Percentiles rank a stretch among this genome's conserved stretches.
Conservation (phyloP, 73 alveolate genomes). For the Diophrys appendiculata region DNA sequence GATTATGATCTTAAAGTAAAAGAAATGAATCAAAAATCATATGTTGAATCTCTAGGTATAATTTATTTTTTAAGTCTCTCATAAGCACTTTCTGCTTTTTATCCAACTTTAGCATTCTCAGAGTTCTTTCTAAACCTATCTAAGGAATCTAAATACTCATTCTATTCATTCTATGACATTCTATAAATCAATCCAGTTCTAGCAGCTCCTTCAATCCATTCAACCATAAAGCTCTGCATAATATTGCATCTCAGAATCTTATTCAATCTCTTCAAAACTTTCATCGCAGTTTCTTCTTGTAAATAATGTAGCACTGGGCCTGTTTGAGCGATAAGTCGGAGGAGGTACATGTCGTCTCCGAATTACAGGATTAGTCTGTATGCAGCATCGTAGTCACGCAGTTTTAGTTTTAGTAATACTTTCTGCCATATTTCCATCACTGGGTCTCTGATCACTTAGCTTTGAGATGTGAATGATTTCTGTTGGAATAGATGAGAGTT, state of each 20-base stretch:
- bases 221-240: constrained; percentile 62
- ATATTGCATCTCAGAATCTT: constrained; percentile 64
- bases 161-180: constrained; percentile 54
- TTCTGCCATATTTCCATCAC: constrained; percentile 8
- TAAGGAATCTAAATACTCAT: constrained; percentile 66
- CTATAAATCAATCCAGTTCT: constrained; percentile 52
- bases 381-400: constrained; percentile 50
- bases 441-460: background rate
- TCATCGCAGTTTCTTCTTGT: constrained; percentile 49
- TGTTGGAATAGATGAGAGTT: background rate
- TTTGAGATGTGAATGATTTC: background rate
- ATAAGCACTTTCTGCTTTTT: background rate
- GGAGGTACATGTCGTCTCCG: constrained; percentile 75
- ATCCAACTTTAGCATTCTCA: background rate
- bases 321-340: constrained; percentile 67
- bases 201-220: constrained; percentile 57
- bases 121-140: constrained; percentile 33
- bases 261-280: constrained; percentile 67
- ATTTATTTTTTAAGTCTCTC: background rate
- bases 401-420: constrained; percentile 1
- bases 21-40: no score
- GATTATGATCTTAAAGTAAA: constrained; percentile 8
- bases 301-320: constrained; percentile 73
- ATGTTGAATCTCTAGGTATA: no score
- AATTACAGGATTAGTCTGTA: constrained; percentile 53